Conservation (phyloP, 164 flowering plant genomes). For the Echeveria elegans region DNA sequence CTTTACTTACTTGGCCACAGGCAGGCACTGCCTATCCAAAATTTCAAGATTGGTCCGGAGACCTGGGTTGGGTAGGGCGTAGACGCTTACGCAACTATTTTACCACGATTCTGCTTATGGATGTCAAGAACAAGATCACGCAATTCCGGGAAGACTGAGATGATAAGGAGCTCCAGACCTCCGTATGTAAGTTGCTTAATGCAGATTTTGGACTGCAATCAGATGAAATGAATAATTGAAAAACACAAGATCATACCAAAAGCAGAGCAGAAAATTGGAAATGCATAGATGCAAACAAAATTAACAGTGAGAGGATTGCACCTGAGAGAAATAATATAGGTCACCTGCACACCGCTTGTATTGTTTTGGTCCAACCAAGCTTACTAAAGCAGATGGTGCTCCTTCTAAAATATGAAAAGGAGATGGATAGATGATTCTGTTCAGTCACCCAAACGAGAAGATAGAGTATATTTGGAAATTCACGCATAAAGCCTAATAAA, state of each 20-base stretch:
- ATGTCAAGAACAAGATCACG: slow-evolving; percentile 50
- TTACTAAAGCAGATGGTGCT: slow-evolving; percentile 78
- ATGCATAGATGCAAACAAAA: neutral
- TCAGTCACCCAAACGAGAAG: neutral
- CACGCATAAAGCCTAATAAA: neutral
- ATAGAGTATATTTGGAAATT: neutral
- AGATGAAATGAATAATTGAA: neutral
- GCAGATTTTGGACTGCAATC: slow-evolving; percentile 67
- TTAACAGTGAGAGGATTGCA: slow-evolving; percentile 6
- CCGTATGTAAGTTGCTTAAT: slow-evolving; percentile 86
- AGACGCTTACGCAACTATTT: slow-evolving; percentile 9
- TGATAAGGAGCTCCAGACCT: slow-evolving; percentile 55
- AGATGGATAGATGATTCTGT: neutral
- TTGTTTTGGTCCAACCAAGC: slow-evolving; percentile 83
- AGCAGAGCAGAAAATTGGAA: neutral
- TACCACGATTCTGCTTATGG: slow-evolving; percentile 35
- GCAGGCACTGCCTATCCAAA: neutral
- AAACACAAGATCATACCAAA: neutral
- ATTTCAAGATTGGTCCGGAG: neutral
- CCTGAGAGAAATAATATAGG: slow-evolving; percentile 90
- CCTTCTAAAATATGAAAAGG: slow-evolving; percentile 42
- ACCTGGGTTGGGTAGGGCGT: neutral
- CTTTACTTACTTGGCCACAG: neutral
- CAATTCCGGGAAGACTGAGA: slow-evolving; percentile 85
- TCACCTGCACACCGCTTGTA: slow-evolving; percentile 86